Conservation (phyloP, 2,329 filamentous ascomycete genomes). For the Aspergillus transmontanensis region DNA sequence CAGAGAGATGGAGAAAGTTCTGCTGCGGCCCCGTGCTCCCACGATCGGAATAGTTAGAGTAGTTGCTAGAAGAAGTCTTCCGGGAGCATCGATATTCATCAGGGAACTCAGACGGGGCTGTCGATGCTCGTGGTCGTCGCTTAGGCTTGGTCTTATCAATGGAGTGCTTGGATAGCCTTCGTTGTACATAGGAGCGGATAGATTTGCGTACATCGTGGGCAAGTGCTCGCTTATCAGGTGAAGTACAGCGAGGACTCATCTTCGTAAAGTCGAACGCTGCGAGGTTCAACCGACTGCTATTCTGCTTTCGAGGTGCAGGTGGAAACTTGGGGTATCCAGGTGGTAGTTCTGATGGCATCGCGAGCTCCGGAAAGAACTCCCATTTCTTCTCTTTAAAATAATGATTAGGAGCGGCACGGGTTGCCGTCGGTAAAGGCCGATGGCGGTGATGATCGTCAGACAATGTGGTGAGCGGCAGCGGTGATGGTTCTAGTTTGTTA, state of each 20-base stretch:
- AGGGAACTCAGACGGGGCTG: slow-evolving; percentile 14
- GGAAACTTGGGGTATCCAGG: slow-evolving; percentile 16
- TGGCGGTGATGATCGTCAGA: slow-evolving; percentile 30
- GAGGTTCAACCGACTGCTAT: slow-evolving; percentile 20
- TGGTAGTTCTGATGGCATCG: slow-evolving; percentile 30
- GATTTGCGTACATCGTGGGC: slow-evolving; percentile 35
- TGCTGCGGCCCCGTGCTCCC: slow-evolving; percentile 7
- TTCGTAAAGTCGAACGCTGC: slow-evolving; percentile 26
- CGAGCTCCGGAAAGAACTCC: slow-evolving; percentile 45
- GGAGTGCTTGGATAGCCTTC: slow-evolving; percentile 30
- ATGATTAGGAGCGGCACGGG: slow-evolving; percentile 31
- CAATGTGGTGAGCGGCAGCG: slow-evolving; percentile 13
- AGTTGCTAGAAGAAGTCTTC: slow-evolving; percentile 18
- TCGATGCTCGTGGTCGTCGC: slow-evolving; percentile 15
- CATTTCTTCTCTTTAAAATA: slow-evolving; percentile 46
- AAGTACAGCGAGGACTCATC: slow-evolving; percentile 27
- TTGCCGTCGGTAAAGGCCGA: slow-evolving; percentile 24
- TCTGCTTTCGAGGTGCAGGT: slow-evolving; percentile 26
- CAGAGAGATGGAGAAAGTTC: slow-evolving; percentile 8
- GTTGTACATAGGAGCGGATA: slow-evolving; percentile 38
- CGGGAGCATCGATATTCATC: slow-evolving; percentile 9
- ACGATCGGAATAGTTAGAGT: slow-evolving; percentile 15
- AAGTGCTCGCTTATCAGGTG: slow-evolving; percentile 25
- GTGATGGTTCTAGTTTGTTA: slow-evolving; percentile 12
- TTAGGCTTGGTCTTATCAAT: slow-evolving; percentile 21